Conservation (phyloP, 2,329 filamentous ascomycete genomes). For the Pestalotiopsis fici region DNA sequence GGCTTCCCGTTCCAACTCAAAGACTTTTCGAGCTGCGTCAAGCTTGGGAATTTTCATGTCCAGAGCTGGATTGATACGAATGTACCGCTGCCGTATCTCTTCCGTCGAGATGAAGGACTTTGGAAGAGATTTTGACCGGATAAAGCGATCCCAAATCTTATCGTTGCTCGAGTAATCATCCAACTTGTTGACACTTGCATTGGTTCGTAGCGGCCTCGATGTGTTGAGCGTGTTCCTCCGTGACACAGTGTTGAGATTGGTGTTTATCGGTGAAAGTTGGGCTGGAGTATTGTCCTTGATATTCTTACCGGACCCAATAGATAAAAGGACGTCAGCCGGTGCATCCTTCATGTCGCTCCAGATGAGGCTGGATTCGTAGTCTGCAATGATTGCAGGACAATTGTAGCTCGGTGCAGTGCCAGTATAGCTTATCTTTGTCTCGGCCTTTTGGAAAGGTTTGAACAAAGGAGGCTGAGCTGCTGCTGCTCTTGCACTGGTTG, state of each 20-base stretch:
- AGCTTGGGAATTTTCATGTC: conserved; percentile 11
- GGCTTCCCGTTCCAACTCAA: conserved; percentile 24
- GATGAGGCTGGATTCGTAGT: conserved; percentile 26
- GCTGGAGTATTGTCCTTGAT: conserved; percentile 19
- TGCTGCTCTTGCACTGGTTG: conserved; percentile 28
- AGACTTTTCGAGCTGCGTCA: not conserved
- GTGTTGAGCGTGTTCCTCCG: conserved; percentile 2
- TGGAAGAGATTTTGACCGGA: conserved; percentile 13
- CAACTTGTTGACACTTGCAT: not conserved
- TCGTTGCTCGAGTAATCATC: conserved; percentile 14
- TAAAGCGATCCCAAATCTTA: conserved; percentile 24
- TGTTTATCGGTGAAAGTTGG: conserved; percentile 19
- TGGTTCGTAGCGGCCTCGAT: not conserved
- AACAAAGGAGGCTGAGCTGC: conserved; percentile 28
- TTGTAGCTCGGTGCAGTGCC: conserved; percentile 20
- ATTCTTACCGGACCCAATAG: conserved; percentile 26
- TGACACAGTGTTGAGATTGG: not conserved
- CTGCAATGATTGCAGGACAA: conserved; percentile 24
- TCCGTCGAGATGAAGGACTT: conserved; percentile 11
- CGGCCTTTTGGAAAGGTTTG: conserved; percentile 26
- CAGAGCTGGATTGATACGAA: conserved; percentile 27
- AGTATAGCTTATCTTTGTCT: conserved; percentile 23
- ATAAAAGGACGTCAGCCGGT: conserved; percentile 28
- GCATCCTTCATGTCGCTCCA: conserved; percentile 25
- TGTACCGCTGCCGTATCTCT: conserved; percentile 22